These are phyloP conservation scores for Mycena metata DNA, from an alignment of 768 basidiomycete genomes.

Conservation along the genomic window DNA sequence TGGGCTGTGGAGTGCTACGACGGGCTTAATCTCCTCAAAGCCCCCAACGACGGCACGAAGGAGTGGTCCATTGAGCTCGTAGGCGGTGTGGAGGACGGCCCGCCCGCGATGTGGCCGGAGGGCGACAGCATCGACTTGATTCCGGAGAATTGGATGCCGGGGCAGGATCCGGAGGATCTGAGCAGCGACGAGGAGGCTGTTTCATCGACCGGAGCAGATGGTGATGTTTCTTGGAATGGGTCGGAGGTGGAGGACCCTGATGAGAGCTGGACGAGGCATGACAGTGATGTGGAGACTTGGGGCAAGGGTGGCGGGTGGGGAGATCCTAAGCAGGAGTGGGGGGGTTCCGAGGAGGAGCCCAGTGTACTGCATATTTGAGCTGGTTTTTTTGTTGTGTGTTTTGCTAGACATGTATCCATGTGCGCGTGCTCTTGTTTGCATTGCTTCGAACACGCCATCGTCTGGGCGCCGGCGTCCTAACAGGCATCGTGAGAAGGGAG, in stretches of 20 bases:
- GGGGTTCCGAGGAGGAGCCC: slow-evolving; percentile 9
- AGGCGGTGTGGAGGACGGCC: slow-evolving; percentile 48
- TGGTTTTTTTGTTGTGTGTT: background rate
- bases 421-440: too few relatives aligned
- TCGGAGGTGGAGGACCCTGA: slow-evolving; percentile 53
- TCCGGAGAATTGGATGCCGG: slow-evolving; percentile 61
- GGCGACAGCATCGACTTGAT: slow-evolving; percentile 56
- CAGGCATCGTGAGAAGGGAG: too few relatives aligned
- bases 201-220: slow-evolving; percentile 55
- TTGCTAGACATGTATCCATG: background rate
- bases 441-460: too few relatives aligned
- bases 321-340: slow-evolving; percentile 10
- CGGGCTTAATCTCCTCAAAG: slow-evolving; percentile 54
- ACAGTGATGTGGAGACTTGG: slow-evolving; percentile 30
- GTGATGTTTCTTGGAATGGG: slow-evolving; percentile 57
- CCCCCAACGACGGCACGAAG: slow-evolving; percentile 43
- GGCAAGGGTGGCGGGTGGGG: slow-evolving; percentile 4
- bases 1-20: slow-evolving; percentile 60
- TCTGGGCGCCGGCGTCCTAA: too few relatives aligned
- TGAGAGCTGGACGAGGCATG: slow-evolving; percentile 36
- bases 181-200: slow-evolving; percentile 46
- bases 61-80: slow-evolving; percentile 63
- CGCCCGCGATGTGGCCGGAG: slow-evolving; percentile 47
- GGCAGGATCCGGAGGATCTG: slow-evolving; percentile 49
- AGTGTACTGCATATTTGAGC: background rate